Conservation (phyloP, 768 basidiomycete genomes). For the Termitomyces sp. region DNA sequence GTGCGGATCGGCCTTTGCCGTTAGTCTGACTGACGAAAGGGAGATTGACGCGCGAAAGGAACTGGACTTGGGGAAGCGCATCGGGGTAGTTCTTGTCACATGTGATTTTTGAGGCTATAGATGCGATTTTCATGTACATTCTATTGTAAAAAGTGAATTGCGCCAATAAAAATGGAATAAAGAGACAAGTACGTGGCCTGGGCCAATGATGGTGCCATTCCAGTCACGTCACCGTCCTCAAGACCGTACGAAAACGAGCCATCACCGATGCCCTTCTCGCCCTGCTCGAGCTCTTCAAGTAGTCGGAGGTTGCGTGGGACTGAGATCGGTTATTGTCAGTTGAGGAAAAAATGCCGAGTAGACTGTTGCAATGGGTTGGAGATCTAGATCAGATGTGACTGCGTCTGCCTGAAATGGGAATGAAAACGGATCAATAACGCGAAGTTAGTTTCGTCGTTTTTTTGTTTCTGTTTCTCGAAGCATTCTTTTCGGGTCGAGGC, state of each 20-base stretch:
- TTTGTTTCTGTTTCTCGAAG: too few relatives aligned
- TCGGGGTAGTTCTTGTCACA: conserved; percentile 82
- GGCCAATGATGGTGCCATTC: conserved; percentile 99
- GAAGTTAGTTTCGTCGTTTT: not conserved
- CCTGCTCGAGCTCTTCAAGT: conserved; percentile 98
- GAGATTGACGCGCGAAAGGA: conserved; percentile 87
- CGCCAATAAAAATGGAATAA: conserved; percentile 8
- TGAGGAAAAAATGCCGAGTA: not conserved
- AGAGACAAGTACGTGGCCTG: conserved; percentile 78
- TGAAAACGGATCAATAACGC: not conserved
- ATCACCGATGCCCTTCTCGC: conserved; percentile 99
- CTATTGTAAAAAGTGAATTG: conserved; percentile 35
- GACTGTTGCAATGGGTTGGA: conserved; percentile 3
- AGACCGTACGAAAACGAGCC: conserved; percentile 97
- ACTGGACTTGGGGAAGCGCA: conserved; percentile 73
- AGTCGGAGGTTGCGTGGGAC: conserved; percentile 97
- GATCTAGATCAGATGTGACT: not conserved
- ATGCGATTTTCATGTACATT: conserved; percentile 99
- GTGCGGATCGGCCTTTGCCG: conserved; percentile 71
- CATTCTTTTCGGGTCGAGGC: too few relatives aligned
- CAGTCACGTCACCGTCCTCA: conserved; percentile 90
- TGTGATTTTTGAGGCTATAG: conserved; percentile 86
- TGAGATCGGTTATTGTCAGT: conserved; percentile 25
- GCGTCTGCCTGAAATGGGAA: not conserved
- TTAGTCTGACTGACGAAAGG: conserved; percentile 79